Conservation (phyloP, 306 rosid species). For the Cotoneaster glaucophyllus region DNA sequence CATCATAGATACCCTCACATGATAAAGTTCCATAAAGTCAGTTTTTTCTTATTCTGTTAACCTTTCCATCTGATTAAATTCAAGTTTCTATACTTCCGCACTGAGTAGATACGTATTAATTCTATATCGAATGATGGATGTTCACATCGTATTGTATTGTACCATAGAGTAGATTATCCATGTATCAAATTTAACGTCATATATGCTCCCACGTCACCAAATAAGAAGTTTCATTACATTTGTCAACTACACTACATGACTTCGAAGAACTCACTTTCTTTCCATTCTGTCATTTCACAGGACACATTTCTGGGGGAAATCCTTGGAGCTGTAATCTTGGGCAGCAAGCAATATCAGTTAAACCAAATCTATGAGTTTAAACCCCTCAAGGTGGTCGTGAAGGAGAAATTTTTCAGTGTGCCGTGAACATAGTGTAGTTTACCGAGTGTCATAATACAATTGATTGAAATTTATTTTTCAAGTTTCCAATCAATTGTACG, state of each 20-base stretch:
- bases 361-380: constrained; percentile 23
- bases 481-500: no score
- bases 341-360: constrained; percentile 3
- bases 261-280: background rate
- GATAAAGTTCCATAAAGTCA: constrained; percentile 23
- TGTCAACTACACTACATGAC: no score
- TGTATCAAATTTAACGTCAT: no score
- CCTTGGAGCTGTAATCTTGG: constrained; percentile 42
- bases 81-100: background rate
- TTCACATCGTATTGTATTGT: no score
- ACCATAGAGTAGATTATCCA: no score
- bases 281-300: constrained; percentile 18
- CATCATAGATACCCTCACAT: constrained; percentile 49
- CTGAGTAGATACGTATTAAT: no score
- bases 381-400: constrained; percentile 29
- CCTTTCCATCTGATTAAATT: background rate
- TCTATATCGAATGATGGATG: no score
- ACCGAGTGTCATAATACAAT: no score
- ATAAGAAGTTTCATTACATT: no score
- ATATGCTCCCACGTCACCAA: no score
- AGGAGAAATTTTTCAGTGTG: no score
- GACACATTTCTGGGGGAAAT: constrained; percentile 52
- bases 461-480: no score
- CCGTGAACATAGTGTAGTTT: rapidly evolving
- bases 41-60: background rate